Base-by-base conservation (phyloP, 2,329 filamentous ascomycete species). In the Sclerotinia glacialis region DNA sequence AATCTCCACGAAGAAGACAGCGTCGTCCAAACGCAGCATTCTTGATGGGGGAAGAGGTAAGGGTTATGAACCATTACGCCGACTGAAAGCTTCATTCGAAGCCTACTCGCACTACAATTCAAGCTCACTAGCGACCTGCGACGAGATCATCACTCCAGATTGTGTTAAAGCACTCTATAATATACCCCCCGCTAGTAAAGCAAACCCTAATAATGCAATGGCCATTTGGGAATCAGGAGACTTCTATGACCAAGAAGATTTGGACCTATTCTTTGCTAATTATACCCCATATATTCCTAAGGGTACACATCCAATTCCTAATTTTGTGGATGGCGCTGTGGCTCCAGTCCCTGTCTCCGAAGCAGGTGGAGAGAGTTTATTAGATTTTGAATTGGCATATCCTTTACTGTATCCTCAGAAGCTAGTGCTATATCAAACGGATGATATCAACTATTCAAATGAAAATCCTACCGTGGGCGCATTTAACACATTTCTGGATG, bases 221-320 rank as follows among this genome's bases (percentile, higher is more conserved):
- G 83, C 82, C 31, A 80, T 86, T 28, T 83, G 83, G 59, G 83
- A 86, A 71, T 83, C 82, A 71, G 81, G 78, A 31, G 81, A 85
- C 44, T 47, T 64, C 44, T 67, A 67, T 28, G 65, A 63, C n/a
- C 65, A 67, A 64, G 42, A 56, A 56, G 65, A 67, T 44, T 74
- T 84, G 14, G 75, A 84, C 69, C 68, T 78, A 21, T 84, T 80
- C 73, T 83, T 82, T 71, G 73, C 74, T 8, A 76, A 80, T 65
- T 83, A 81, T 69, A 75, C 79, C 59, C 77, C 76, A 0, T 74
- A 76, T 59, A 69, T 72, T 37, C 71, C 70, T 66, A 71, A 71
- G 64, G 73, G 76, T 72, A 73, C 77, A 69, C 14, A 74, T 72
- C 61, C 76, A 4, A 72, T 66, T 23, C 70, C 74, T 5, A 70